phyloP scores from a whole-genome alignment of 73 alveolate species.

The Paraurostyla sp. region DNA sequence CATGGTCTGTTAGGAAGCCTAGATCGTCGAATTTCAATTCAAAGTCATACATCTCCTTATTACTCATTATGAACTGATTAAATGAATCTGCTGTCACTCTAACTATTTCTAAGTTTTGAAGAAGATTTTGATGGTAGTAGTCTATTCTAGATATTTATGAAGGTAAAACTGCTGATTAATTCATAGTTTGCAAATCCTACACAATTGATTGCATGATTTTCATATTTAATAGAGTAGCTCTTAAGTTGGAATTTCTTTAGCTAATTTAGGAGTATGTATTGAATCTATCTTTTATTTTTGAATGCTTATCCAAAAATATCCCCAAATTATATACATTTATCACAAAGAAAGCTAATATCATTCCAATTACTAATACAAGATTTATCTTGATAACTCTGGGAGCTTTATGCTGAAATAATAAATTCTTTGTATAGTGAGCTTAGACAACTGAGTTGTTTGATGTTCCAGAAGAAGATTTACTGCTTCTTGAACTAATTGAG shows the following conservation, averaged over 20 bases:
- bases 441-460: background rate
- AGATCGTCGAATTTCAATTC: background rate
- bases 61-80: background rate
- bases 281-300: background rate
- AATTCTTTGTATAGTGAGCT: background rate
- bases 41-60: background rate
- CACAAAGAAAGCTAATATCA: background rate
- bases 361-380: background rate
- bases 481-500: background rate
- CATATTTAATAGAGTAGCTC: background rate
- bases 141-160: background rate
- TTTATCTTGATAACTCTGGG: conserved; percentile 1
- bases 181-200: no score
- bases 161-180: background rate
- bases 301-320: background rate
- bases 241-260: background rate
- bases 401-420: background rate
- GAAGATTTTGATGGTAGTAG: background rate
- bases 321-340: background rate
- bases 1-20: background rate
- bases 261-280: background rate
- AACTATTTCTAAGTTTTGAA: background rate
- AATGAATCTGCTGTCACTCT: background rate
- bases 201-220: background rate
- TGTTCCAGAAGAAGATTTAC: background rate